Evolutionary conservation across 306 rosid genomes (phyloP), one percentile per base, ranked within the genome.

Genomic region (Senna tora): DNA sequence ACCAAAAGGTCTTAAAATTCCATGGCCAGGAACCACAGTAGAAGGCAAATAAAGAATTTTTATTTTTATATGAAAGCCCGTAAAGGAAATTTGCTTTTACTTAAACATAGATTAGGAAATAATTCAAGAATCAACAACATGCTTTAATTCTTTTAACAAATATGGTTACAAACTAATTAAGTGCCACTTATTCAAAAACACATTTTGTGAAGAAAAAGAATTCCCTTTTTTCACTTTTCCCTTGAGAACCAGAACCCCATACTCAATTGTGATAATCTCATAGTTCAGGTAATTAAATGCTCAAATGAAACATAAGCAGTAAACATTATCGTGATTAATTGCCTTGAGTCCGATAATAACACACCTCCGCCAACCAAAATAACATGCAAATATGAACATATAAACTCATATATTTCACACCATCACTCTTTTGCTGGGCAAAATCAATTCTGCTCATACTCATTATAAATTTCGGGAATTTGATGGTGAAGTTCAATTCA

Each of bases 381-480:
- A 19, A 55, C 7, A 30, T 1, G 8, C 67, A 17, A 75, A 4
- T 30, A 22, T 1, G 8, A 13, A 13, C 38, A 20, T 34, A 34
- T 3, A 3, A 20, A 65, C 3, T 7, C 38, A 63, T 11, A 61
- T 2, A 5, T 4, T 2, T 7, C 5, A 5, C 13, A 64, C 36
- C 21, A 3, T 1, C 22, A 30, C 70, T 43, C 15, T 12, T 12
- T 21, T 42, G 34, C 17, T 42, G 6, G 53, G 30, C 8, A 46
- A 51, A 56, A 50, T 5, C 22, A 66, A 58, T 0, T 20, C 46
- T 66, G 28, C 71, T 65, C 59, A 59, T 0, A 32, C 59, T 30
- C 64, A 54, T 34, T 1, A 10, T 6, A 4, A 70, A 33, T 74
- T 63, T 51, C 16, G 9, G 55, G 67, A 72, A 79, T 79, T 75